These are phyloP conservation scores for Colletotrichum camelliae DNA, from an alignment of 2,329 filamentous ascomycete genomes.

Conservation along the genomic window DNA sequence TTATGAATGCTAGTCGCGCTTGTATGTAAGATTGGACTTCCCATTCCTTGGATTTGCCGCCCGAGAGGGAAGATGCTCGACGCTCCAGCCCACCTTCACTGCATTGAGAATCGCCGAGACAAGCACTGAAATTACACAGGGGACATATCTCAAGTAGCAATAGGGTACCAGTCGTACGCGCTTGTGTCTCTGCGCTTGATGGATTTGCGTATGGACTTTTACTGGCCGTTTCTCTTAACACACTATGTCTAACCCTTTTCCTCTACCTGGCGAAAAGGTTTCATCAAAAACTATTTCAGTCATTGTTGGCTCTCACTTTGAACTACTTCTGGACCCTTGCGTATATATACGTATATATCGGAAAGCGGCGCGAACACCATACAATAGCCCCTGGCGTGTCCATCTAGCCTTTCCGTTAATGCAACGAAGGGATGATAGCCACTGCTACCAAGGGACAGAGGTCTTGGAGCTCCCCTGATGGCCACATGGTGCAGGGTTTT, in stretches of 20 bases:
- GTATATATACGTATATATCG: neutral
- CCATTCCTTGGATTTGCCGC: neutral
- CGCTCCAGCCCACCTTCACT: neutral
- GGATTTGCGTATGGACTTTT: neutral
- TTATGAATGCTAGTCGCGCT: neutral
- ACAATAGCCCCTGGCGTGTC: neutral
- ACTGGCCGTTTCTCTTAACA: neutral
- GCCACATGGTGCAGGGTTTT: neutral
- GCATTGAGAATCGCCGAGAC: neutral
- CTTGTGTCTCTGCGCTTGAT: fast-evolving
- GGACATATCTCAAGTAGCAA: neutral
- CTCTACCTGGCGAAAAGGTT: fast-evolving
- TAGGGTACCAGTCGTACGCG: neutral
- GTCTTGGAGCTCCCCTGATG: fast-evolving
- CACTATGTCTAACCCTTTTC: fast-evolving
- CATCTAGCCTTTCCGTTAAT: neutral
- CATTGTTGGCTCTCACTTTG: neutral
- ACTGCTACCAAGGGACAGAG: neutral
- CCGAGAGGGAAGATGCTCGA: neutral
- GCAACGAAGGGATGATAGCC: neutral
- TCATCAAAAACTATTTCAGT: neutral
- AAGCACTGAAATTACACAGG: neutral
- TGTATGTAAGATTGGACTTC: neutral
- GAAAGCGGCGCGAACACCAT: neutral
- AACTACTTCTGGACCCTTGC: neutral